Conservation (phyloP, 306 rosid species). For the Cicer cuneatum region DNA sequence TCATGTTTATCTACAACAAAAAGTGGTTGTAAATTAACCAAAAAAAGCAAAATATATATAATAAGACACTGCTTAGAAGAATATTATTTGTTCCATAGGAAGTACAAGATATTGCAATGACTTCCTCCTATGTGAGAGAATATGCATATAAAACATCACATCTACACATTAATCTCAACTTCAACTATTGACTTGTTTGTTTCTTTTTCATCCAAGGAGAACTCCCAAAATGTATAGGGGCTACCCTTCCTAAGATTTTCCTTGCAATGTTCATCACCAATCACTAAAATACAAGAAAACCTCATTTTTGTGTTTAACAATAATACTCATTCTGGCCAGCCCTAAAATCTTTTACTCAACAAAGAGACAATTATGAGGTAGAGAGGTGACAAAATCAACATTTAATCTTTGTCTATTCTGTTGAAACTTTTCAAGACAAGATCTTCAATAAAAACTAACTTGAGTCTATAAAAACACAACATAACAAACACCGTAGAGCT, state of each 20-base stretch:
- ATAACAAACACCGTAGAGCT: constrained; percentile 37
- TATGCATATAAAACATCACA: not conserved
- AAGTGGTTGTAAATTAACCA: no score
- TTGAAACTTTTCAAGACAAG: constrained; percentile 15
- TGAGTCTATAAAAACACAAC: constrained; percentile 40
- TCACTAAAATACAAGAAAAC: constrained; percentile 18
- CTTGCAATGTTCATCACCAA: constrained; percentile 43
- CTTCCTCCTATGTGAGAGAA: constrained; percentile 35
- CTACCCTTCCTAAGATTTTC: constrained; percentile 50
- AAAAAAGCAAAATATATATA: no score
- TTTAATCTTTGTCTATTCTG: constrained; percentile 38
- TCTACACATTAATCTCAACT: not conserved
- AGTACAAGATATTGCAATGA: not conserved
- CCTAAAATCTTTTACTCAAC: not conserved
- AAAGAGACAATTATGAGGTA: constrained; percentile 31
- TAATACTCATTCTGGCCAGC: no score
- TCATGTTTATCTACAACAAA: no score
- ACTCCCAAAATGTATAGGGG: constrained; percentile 38
- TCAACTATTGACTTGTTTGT: constrained; percentile 35
- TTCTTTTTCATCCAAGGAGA: constrained; percentile 39
- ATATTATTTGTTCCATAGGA: constrained; percentile 38
- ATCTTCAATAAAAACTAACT: not conserved
- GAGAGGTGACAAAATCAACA: constrained; percentile 51
- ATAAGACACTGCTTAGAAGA: constrained; percentile 20
- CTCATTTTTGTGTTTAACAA: constrained; percentile 25